Evolutionary conservation across 1,284 basidiomycete species (phyloP).

Genomic region (Ganoderma lingzhi): DNA sequence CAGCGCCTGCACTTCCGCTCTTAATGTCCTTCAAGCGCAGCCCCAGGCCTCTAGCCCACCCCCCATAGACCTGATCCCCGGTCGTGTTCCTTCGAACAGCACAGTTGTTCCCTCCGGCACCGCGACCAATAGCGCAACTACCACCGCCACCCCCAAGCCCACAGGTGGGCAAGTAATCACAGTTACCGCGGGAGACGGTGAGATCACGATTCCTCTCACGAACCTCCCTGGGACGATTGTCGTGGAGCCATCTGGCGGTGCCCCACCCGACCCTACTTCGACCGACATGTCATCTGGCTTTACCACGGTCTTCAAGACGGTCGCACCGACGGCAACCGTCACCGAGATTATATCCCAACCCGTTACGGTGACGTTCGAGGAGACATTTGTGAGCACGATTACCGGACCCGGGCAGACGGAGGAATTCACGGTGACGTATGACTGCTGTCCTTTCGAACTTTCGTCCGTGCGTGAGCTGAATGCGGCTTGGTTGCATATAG

Average conservation of each 20-base stretch:
- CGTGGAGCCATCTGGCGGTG: slow-evolving; percentile 31
- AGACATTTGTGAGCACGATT: slow-evolving; percentile 39
- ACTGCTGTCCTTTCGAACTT: background rate
- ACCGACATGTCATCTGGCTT: slow-evolving; percentile 20
- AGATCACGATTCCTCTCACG: slow-evolving; percentile 25
- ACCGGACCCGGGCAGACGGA: slow-evolving; percentile 35
- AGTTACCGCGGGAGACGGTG: slow-evolving; percentile 25
- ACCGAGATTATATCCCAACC: slow-evolving; percentile 35
- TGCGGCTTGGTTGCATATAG: background rate
- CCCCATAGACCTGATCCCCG: slow-evolving; percentile 23
- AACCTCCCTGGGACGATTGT: slow-evolving; percentile 29
- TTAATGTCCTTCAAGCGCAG: slow-evolving; percentile 47
- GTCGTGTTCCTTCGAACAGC: background rate
- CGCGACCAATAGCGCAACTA: slow-evolving; percentile 7
- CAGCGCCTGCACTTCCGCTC: slow-evolving; percentile 36
- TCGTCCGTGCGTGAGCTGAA: background rate
- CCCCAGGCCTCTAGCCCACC: slow-evolving; percentile 44
- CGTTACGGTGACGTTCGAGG: slow-evolving; percentile 41
- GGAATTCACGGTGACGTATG: slow-evolving; percentile 40
- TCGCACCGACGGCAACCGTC: slow-evolving; percentile 35
- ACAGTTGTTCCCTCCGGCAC: background rate
- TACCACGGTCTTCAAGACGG: slow-evolving; percentile 28
- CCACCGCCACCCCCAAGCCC: slow-evolving; percentile 5
- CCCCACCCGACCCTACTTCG: slow-evolving; percentile 16
- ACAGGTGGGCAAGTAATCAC: slow-evolving; percentile 23